A percentile compares a stretch with the other conserved stretches of the same genome.
These are phyloP conservation scores for Metschnikowia shivogae DNA, from an alignment of 805 yeast species.

Conservation along the genomic window DNA sequence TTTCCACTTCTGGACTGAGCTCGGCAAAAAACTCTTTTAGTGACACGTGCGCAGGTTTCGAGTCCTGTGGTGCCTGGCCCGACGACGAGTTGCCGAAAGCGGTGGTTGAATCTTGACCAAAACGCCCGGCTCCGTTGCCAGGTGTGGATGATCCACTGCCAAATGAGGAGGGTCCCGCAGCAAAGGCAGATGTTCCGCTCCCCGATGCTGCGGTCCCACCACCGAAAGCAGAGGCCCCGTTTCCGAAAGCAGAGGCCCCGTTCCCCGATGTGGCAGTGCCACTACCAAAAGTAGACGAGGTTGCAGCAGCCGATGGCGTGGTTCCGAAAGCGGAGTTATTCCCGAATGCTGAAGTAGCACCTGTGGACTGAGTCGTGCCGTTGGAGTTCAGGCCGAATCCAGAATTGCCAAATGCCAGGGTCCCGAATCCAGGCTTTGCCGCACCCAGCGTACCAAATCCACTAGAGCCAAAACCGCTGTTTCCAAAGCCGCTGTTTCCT, in stretches of 20 bases:
- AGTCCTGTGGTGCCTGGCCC: not conserved
- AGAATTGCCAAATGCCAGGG: not conserved
- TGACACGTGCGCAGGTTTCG: not conserved
- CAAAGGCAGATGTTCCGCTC: not conserved
- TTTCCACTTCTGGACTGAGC: conserved; percentile 40
- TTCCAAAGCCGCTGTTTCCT: conserved; percentile 4
- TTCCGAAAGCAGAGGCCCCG: not conserved
- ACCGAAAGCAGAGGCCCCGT: not conserved
- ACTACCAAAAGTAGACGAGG: not conserved
- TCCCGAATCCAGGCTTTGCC: not conserved
- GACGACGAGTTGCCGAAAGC: not conserved
- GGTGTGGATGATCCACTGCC: not conserved
- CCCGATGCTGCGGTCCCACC: not conserved
- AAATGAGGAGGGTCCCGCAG: not conserved
- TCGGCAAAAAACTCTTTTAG: conserved; percentile 25
- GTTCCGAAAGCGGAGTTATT: conserved; percentile 7
- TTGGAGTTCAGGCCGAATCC: not conserved
- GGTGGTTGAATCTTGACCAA: not conserved
- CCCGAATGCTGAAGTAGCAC: conserved; percentile 16
- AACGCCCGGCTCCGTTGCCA: not conserved
- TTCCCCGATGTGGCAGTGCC: not conserved
- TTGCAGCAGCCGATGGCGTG: conserved; percentile 8
- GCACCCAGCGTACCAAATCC: conserved; percentile 6
- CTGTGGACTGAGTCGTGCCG: not conserved
- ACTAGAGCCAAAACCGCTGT: conserved; percentile 5